Conservation (phyloP, 2,329 filamentous ascomycete genomes). For the Talaromyces verruculosus region DNA sequence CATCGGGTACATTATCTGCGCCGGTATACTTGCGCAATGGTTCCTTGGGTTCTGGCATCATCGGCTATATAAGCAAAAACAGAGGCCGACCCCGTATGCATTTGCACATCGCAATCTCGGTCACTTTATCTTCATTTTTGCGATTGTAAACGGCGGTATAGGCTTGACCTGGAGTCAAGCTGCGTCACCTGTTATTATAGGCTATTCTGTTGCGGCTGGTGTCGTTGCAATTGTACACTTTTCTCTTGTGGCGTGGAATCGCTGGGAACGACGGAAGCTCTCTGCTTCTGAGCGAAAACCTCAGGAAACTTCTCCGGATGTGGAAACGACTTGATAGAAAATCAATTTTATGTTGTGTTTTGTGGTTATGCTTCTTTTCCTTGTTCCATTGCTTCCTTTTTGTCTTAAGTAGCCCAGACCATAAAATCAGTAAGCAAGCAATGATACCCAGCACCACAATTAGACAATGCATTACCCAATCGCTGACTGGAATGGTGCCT, state of each 20-base stretch:
- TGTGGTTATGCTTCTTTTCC: background rate
- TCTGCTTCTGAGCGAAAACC: background rate
- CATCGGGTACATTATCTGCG: conserved; percentile 7
- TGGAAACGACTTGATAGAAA: background rate
- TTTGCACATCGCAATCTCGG: conserved; percentile 14
- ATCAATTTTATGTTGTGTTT: background rate
- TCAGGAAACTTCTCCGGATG: background rate
- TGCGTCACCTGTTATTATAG: conserved; percentile 11
- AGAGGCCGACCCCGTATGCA: conserved; percentile 8
- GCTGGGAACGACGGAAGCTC: conserved; percentile 12
- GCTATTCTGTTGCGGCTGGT: conserved; percentile 13
- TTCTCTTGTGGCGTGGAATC: conserved; percentile 14
- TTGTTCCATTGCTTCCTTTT: background rate
- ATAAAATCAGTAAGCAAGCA: background rate
- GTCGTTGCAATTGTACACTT: conserved; percentile 12
- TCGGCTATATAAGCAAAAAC: conserved; percentile 11
- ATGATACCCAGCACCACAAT: background rate
- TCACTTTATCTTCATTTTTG: conserved; percentile 10
- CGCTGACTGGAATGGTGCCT: background rate
- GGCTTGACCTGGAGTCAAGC: conserved; percentile 12
- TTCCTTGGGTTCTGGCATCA: conserved; percentile 16
- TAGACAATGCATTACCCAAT: background rate
- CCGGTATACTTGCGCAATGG: conserved; percentile 6
- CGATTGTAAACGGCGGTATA: conserved; percentile 10
- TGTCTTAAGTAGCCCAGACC: background rate